Conservation (phyloP, 371 early-diverging fungal species). For the Apophysomyces trapeziformis region DNA sequence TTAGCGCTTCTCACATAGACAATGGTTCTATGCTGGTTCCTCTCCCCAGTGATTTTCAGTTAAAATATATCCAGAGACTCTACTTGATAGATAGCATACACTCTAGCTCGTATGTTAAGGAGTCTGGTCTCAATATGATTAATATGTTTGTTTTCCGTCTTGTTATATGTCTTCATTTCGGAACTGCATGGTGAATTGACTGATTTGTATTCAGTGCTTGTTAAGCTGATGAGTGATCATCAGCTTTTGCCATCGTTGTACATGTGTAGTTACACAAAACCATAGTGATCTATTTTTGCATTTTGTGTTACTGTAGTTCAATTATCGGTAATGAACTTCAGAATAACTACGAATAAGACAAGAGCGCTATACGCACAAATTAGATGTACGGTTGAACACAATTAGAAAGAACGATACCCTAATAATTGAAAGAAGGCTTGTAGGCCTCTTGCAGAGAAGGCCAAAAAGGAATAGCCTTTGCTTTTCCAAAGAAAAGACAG, state of each 20-base stretch:
- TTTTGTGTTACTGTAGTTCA: not conserved
- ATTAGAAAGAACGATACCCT: not conserved
- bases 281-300: slow-evolving; percentile 7
- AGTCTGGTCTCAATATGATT: too few relatives aligned
- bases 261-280: not conserved
- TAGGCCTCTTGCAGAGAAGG: not conserved
- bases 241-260: not conserved
- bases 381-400: not conserved
- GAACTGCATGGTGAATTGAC: too few relatives aligned
- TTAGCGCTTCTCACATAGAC: too few relatives aligned
- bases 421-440: not conserved
- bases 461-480: not conserved
- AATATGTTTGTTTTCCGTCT: too few relatives aligned
- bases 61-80: too few relatives aligned
- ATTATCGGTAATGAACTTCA: slow-evolving; percentile 7
- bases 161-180: too few relatives aligned
- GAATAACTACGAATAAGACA: slow-evolving; percentile 5
- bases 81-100: too few relatives aligned
- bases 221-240: not conserved
- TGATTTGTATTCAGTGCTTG: too few relatives aligned
- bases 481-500: not conserved
- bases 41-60: too few relatives aligned
- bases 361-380: not conserved
- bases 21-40: too few relatives aligned
- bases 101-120: too few relatives aligned